These are phyloP conservation scores for Nannizziopsis barbatae DNA, from an alignment of 2,329 filamentous ascomycete species.

Conservation along the genomic window DNA sequence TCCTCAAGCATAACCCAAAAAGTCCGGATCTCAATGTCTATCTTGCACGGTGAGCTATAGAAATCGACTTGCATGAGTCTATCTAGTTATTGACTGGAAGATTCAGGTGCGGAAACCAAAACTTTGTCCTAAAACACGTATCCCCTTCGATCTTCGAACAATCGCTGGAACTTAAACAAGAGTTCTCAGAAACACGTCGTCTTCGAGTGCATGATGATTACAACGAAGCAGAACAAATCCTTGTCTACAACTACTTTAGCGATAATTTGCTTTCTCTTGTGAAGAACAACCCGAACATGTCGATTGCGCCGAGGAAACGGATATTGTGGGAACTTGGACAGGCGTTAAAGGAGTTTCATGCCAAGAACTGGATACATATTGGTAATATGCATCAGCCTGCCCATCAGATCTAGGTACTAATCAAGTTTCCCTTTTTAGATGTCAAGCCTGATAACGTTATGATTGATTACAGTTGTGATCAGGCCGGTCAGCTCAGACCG, in stretches of 20 bases:
- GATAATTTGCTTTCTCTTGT: slow-evolving; percentile 6
- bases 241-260: slow-evolving; percentile 3
- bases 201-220: slow-evolving; percentile 5
- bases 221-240: slow-evolving; percentile 2
- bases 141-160: slow-evolving; percentile 1
- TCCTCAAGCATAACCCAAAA: slow-evolving; percentile 5
- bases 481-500: neutral
- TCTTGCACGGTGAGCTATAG: slow-evolving; percentile 2
- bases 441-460: slow-evolving; percentile 9
- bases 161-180: slow-evolving; percentile 3
- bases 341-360: slow-evolving; percentile 3
- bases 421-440: slow-evolving; percentile 2
- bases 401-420: neutral
- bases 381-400: slow-evolving; percentile 1
- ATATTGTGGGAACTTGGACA: slow-evolving; percentile 3
- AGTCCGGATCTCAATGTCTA: slow-evolving; percentile 2
- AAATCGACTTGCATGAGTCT: slow-evolving; percentile 12
- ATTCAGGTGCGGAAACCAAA: slow-evolving; percentile 4
- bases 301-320: slow-evolving; percentile 2
- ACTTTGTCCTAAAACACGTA: slow-evolving; percentile 2
- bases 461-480: slow-evolving; percentile 3
- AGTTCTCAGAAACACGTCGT: slow-evolving; percentile 4
- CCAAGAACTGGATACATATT: slow-evolving; percentile 3
- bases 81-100: slow-evolving; percentile 1
- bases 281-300: slow-evolving; percentile 6